Base-by-base conservation (phyloP, 805 yeast species). In the Yarrowia deformans region DNA sequence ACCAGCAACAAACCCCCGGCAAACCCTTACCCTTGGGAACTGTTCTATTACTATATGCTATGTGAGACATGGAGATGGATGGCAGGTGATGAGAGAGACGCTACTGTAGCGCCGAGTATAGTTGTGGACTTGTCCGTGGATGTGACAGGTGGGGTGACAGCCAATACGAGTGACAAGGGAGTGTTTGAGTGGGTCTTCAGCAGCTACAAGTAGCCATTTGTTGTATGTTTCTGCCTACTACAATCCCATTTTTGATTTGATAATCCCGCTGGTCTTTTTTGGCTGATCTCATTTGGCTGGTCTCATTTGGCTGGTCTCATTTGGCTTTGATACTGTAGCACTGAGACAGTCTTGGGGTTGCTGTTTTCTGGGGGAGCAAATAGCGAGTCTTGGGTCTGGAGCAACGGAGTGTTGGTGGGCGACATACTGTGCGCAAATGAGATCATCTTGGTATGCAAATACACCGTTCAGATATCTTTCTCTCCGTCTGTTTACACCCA, bases 241-340 rank as follows among this genome's bases (percentile, higher is more conserved):
- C 2, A 23, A 23, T 23, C 4, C 29, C 29, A 4, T 23, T 23
- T 23, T 23, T 23, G 4, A 23, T 23, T 23, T 23, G 29, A 23
- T 2, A 23, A 23, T 23, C 29, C 29, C 29, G 29, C 29, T 23
- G 29, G 29, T 42, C 48, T 18, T 16, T 18, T 45, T 45, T 45
- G 48, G 48, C 48, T 45, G 29, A n/a, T 42, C 48, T 18, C 29
- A 45, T 45, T 45, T 45, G 48, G 48, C 48, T 45, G n/a, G n/a
- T n/a, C n/a, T n/a, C n/a, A n/a, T n/a, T n/a, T n/a, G n/a, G n/a
- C n/a, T n/a, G n/a, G 29, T 42, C 48, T 18, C 29, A 45, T 45
- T 45, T 45, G 48, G 48, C 48, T 45, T 45, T 45, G 29, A 4
- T 23, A 4, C 2, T 23, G 32, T 45, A 45, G 48, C 13, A 39